A percentile compares a stretch with the other conserved stretches of the same genome.
These are phyloP conservation scores for Zygoascus hellenicus DNA, from an alignment of 1,139 yeast species.

Conservation along the genomic window DNA sequence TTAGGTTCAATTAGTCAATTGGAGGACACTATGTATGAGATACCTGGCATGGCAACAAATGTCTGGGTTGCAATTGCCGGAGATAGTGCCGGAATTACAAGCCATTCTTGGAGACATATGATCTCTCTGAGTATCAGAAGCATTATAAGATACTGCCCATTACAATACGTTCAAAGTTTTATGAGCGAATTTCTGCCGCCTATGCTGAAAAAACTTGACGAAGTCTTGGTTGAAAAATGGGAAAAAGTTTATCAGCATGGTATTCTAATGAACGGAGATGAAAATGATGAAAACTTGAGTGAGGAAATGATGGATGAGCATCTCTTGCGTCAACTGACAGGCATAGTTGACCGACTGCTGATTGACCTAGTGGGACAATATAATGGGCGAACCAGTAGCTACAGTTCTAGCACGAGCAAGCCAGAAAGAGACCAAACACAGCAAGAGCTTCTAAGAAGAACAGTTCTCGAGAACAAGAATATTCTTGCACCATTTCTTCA, in stretches of 20 bases:
- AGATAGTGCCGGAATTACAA: constrained; percentile 77
- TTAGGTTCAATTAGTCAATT: constrained; percentile 85
- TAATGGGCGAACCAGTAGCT: constrained; percentile 18
- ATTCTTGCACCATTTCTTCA: constrained; percentile 76
- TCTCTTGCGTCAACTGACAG: constrained; percentile 84
- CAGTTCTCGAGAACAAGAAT: constrained; percentile 58
- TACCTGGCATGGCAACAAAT: constrained; percentile 70
- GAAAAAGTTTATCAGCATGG: constrained; percentile 62
- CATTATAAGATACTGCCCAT: constrained; percentile 84
- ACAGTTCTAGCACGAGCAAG: constrained; percentile 11
- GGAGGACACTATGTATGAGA: constrained; percentile 82
- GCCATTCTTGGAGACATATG: constrained; percentile 97
- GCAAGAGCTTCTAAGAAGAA: constrained; percentile 48
- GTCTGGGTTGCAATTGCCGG: constrained; percentile 86
- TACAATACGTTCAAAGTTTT: constrained; percentile 57
- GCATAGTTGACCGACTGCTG: constrained; percentile 82
- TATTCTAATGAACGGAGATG: constrained; percentile 54
- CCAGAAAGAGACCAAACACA: constrained; percentile 12
- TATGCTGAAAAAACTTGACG: constrained; percentile 66
- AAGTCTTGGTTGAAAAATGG: constrained; percentile 69
- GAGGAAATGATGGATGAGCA: constrained; percentile 99
- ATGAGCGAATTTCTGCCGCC: constrained; percentile 74
- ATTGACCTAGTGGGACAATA: constrained; percentile 83
- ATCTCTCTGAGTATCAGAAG: constrained; percentile 83
- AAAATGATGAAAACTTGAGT: constrained; percentile 75